Evolutionary conservation across 805 yeast genomes (phyloP).

Genomic region (Metschnikowia shivogae): DNA sequence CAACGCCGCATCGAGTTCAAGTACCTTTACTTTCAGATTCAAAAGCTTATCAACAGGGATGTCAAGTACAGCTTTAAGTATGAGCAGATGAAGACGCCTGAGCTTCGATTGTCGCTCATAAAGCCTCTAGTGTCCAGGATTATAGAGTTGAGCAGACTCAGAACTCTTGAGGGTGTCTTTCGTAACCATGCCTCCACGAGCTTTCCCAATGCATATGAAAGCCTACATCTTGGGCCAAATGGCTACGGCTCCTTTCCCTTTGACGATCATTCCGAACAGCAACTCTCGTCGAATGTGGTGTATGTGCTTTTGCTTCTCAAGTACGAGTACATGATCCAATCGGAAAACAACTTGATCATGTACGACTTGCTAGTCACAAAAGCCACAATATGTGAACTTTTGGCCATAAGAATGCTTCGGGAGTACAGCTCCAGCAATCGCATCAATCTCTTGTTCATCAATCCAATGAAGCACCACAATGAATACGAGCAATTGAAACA

Average conservation of each 20-base stretch:
- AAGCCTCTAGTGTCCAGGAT: slow-evolving; percentile 43
- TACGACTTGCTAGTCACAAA: slow-evolving; percentile 41
- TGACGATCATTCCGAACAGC: slow-evolving; percentile 15
- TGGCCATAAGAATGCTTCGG: slow-evolving; percentile 46
- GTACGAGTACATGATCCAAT: slow-evolving; percentile 38
- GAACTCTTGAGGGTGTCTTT: slow-evolving; percentile 31
- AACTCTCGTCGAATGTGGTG: slow-evolving; percentile 23
- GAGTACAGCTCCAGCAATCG: slow-evolving; percentile 42
- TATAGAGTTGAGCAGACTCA: slow-evolving; percentile 35
- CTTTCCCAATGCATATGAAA: slow-evolving; percentile 7
- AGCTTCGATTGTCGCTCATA: slow-evolving; percentile 42
- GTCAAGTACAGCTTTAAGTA: slow-evolving; percentile 45
- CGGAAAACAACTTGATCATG: slow-evolving; percentile 34
- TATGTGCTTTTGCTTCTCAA: slow-evolving; percentile 32
- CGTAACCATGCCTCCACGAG: slow-evolving; percentile 12
- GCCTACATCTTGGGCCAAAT: slow-evolving; percentile 20
- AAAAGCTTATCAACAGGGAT: slow-evolving; percentile 38
- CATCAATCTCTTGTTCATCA: slow-evolving; percentile 42
- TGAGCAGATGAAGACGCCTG: slow-evolving; percentile 51
- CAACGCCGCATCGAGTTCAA: slow-evolving; percentile 33
- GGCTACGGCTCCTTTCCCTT: slow-evolving; percentile 10
- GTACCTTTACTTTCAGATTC: slow-evolving; percentile 35
- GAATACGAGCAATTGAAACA: slow-evolving; percentile 15
- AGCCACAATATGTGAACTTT: slow-evolving; percentile 49
- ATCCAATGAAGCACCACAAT: slow-evolving; percentile 37